These are phyloP conservation scores for Ambrosia trifida DNA, from an alignment of 129 eudicot species.

Conservation along the genomic window DNA sequence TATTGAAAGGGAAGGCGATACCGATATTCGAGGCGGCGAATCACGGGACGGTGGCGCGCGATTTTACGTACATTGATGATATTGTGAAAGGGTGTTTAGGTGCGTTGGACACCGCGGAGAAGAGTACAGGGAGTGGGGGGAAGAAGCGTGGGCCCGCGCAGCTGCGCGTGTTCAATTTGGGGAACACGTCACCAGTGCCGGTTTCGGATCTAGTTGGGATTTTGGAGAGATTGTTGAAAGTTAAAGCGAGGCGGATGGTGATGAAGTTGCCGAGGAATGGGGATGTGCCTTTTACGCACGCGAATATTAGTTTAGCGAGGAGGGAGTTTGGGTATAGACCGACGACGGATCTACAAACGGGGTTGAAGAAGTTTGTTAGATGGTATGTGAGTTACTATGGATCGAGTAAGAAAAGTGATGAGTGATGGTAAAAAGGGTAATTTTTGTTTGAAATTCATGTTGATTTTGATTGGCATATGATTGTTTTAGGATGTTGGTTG, in stretches of 20 bases:
- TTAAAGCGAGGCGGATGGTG: conserved; percentile 61
- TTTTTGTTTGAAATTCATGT: conserved; percentile 46
- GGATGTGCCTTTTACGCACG: conserved; percentile 81
- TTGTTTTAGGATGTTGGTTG: conserved; percentile 33
- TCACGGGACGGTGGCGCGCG: conserved; percentile 81
- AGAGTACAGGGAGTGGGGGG: conserved; percentile 88
- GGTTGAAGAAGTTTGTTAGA: conserved; percentile 79
- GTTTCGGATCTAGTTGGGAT: conserved; percentile 69
- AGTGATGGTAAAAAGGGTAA: conserved; percentile 31
- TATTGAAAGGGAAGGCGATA: conserved; percentile 62
- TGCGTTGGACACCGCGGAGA: conserved; percentile 79
- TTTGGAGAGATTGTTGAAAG: conserved; percentile 72
- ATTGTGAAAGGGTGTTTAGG: conserved; percentile 88
- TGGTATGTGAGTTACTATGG: conserved; percentile 82
- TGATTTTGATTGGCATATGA: conserved; percentile 50
- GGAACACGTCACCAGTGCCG: conserved; percentile 84
- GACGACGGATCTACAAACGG: conserved; percentile 76
- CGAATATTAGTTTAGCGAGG: conserved; percentile 69
- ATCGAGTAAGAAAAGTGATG: conserved; percentile 56
- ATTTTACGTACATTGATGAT: conserved; percentile 85
- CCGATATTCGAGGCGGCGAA: conserved; percentile 72
- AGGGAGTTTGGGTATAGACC: conserved; percentile 80
- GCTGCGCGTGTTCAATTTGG: conserved; percentile 71
- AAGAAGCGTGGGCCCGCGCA: conserved; percentile 80
- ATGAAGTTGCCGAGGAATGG: conserved; percentile 85